Percentiles rank a stretch among this genome's conserved stretches.
Evolutionary conservation across 441 rosid genomes (phyloP).

Genomic region (Arabidopsis lyrata): DNA sequence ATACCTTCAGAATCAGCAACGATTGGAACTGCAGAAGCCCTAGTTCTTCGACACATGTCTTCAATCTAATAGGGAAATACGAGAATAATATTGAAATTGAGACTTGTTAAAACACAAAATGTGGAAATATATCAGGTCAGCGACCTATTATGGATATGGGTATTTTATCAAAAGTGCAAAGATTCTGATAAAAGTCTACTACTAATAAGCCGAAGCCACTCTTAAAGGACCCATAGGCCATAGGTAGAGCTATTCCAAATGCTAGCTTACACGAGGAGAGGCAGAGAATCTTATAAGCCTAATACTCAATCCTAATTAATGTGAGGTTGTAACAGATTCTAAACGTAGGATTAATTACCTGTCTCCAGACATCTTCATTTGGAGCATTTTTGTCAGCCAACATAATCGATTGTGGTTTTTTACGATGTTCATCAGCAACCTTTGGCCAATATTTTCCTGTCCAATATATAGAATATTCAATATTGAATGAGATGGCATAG

Average conservation of each 20-base stretch:
- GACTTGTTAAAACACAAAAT: conserved; percentile 19
- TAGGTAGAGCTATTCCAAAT: conserved; percentile 16
- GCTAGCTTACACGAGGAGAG: conserved; percentile 12
- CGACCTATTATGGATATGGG: no score
- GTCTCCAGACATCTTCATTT: conserved; percentile 98
- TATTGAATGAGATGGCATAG: conserved; percentile 28
- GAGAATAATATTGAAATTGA: conserved; percentile 20
- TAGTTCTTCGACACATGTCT: conserved; percentile 79
- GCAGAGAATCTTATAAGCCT: conserved; percentile 14
- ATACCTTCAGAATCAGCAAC: conserved; percentile 93
- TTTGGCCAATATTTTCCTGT: conserved; percentile 92
- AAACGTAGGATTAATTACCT: conserved; percentile 56
- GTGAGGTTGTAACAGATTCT: conserved; percentile 23
- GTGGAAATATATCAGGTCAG: conserved; percentile 22
- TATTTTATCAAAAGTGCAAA: neutral
- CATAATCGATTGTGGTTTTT: conserved; percentile 81
- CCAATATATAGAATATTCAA: conserved; percentile 17
- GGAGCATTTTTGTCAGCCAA: conserved; percentile 99
- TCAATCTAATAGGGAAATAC: conserved; percentile 67
- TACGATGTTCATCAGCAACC: conserved; percentile 78
- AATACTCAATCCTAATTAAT: neutral
- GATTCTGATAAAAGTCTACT: conserved; percentile 10
- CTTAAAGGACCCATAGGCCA: no score
- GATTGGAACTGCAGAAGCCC: conserved; percentile 87
- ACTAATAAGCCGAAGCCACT: conserved; percentile 18